phyloP scores from a whole-genome alignment of 164 flowering plant species.

The Houttuynia cordata region DNA sequence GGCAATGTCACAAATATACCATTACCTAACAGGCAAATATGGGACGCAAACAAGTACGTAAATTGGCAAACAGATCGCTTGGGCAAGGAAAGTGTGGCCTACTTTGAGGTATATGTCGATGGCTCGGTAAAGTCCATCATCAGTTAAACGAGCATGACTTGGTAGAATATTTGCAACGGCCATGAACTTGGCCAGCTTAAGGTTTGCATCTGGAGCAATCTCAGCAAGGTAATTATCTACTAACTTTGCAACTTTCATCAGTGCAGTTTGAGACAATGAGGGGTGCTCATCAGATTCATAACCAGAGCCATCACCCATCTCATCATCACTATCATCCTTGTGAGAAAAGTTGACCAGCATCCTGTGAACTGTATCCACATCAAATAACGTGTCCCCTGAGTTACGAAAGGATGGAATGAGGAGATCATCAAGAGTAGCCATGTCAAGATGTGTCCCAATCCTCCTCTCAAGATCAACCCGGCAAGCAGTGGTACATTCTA shows the following conservation, averaged over 20 bases:
- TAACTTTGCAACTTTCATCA: constrained; percentile 58
- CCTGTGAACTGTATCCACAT: constrained; percentile 77
- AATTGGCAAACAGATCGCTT: not conserved
- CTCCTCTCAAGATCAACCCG: constrained; percentile 76
- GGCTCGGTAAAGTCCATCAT: constrained; percentile 83
- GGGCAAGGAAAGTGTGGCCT: constrained; percentile 7
- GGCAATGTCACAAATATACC: not conserved
- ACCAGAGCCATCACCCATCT: constrained; percentile 45
- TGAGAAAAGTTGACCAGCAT: constrained; percentile 69
- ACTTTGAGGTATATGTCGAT: constrained; percentile 80
- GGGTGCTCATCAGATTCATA: constrained; percentile 56
- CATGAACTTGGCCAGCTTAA: constrained; percentile 64
- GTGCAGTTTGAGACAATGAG: constrained; percentile 64
- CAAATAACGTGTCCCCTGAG: constrained; percentile 62
- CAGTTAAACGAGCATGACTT: constrained; percentile 50
- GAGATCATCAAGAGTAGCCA: constrained; percentile 75
- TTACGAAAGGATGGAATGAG: constrained; percentile 68
- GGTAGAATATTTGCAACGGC: constrained; percentile 73
- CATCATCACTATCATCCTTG: constrained; percentile 69
- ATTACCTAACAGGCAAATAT: not conserved
- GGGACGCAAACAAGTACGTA: no score
- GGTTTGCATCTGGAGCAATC: constrained; percentile 87
- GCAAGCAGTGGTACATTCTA: constrained; percentile 48
- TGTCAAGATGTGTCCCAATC: constrained; percentile 68
- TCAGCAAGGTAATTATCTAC: constrained; percentile 84